These are phyloP conservation scores for Globisporangium megalacanthum DNA, from an alignment of 352 stramenopile species.

Conservation along the genomic window DNA sequence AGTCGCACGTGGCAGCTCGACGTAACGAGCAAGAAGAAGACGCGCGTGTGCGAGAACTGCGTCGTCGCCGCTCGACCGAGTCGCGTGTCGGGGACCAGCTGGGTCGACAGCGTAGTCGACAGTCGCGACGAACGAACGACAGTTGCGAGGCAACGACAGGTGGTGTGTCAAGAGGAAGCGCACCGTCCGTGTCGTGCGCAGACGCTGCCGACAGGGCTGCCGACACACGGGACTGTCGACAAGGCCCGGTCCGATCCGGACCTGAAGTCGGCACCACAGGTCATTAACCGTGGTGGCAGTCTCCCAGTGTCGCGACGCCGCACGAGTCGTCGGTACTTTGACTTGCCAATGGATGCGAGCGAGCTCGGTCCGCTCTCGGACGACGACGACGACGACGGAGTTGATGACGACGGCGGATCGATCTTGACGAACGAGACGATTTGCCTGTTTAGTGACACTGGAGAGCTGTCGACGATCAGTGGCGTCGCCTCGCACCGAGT, in stretches of 20 bases:
- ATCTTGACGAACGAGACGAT: neutral
- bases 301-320: neutral
- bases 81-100: neutral
- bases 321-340: constrained; percentile 9
- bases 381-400: neutral
- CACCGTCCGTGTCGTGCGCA: neutral
- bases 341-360: constrained; percentile 11
- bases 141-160: neutral
- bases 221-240: neutral
- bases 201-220: neutral
- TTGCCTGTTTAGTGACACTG: neutral
- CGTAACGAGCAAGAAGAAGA: constrained; percentile 9
- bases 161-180: neutral
- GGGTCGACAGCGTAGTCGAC: neutral
- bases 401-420: neutral
- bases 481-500: neutral
- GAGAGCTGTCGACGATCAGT: neutral
- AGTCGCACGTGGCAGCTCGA: constrained; percentile 12
- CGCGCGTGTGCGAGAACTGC: constrained; percentile 14
- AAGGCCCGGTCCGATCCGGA: neutral
- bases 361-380: constrained; percentile 8
- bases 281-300: neutral
- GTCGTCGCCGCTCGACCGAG: constrained; percentile 5
- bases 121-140: neutral
- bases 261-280: neutral